A percentile compares a stretch with the other conserved stretches of the same genome.
Evolutionary conservation across 2,329 filamentous ascomycete genomes (phyloP).

Genomic region (Stachybotrys echinatus): DNA sequence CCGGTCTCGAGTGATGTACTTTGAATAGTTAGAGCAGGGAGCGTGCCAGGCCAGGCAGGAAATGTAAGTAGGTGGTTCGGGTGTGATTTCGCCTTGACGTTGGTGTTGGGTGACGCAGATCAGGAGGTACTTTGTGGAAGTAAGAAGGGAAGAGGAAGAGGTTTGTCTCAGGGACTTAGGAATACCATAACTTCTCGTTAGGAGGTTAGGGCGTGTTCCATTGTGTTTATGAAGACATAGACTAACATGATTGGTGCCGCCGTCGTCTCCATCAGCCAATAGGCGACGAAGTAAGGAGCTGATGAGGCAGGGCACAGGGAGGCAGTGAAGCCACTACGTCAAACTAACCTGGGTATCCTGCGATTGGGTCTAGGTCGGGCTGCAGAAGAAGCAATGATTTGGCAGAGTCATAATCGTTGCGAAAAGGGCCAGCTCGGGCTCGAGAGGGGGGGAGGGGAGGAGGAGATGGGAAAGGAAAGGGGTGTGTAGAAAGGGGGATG

Average conservation of each 20-base stretch:
- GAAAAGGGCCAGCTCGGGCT: background rate
- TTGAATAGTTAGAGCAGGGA: background rate
- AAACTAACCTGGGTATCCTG: constrained; percentile 16
- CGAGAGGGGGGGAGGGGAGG: background rate
- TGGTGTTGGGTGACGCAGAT: background rate
- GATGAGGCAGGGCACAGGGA: constrained; percentile 26
- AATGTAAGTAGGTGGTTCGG: background rate
- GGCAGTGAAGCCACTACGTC: constrained; percentile 22
- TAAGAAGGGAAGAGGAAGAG: background rate
- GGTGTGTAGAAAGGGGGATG: background rate
- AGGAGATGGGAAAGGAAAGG: background rate
- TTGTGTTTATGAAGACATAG: constrained; percentile 19
- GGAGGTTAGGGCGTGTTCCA: background rate
- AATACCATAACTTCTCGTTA: constrained; percentile 14
- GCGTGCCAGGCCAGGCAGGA: background rate
- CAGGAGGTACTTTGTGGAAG: background rate
- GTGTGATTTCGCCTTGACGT: background rate
- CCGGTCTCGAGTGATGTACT: background rate
- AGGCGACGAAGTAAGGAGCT: constrained; percentile 22
- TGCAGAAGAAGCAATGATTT: constrained; percentile 5
- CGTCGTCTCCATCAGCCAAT: constrained; percentile 26
- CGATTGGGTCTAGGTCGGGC: constrained; percentile 10
- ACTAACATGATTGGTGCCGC: constrained; percentile 27
- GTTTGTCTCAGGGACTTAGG: constrained; percentile 21
- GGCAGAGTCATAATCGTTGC: constrained; percentile 1